These are phyloP conservation scores for Capsella rubella DNA, from an alignment of 441 rosid species.

Conservation along the genomic window DNA sequence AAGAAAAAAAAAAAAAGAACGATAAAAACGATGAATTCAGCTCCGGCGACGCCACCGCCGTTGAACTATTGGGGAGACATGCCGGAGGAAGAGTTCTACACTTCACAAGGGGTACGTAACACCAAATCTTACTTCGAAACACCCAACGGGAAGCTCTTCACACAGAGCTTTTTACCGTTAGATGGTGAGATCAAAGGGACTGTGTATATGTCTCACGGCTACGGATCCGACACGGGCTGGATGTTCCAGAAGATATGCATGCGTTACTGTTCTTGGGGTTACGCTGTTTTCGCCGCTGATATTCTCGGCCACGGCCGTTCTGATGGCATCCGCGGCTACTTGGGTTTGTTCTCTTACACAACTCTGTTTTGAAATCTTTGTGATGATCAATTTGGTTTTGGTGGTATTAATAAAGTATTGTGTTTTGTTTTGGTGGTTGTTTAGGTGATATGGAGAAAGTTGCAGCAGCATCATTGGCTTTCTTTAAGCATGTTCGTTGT, in stretches of 20 bases:
- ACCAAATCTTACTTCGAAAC: conserved; percentile 78
- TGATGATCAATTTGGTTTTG: too few species aligned
- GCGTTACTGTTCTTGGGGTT: conserved; percentile 79
- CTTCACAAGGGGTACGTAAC: conserved; percentile 83
- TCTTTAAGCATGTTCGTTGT: conserved; percentile 73
- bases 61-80: conserved; percentile 82
- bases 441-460: conserved; percentile 85
- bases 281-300: conserved; percentile 92
- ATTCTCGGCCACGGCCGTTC: conserved; percentile 93
- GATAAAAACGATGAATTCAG: conserved; percentile 15
- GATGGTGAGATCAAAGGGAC: conserved; percentile 71
- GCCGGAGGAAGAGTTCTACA: conserved; percentile 88
- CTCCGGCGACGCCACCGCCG: conserved; percentile 34
- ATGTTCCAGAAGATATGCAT: conserved; percentile 89
- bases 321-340: conserved; percentile 85
- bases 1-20: not conserved
- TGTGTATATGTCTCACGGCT: conserved; percentile 86
- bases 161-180: conserved; percentile 78
- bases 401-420: too few species aligned
- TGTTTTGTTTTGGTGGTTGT: not conserved
- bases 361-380: conserved; percentile 1
- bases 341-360: conserved; percentile 53
- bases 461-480: conserved; percentile 76
- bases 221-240: conserved; percentile 94
- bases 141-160: conserved; percentile 80